A percentile compares a stretch with the other conserved stretches of the same genome.
These are phyloP conservation scores for Carex kokanica DNA, from an alignment of 176 grass and related monocot species.

Conservation along the genomic window DNA sequence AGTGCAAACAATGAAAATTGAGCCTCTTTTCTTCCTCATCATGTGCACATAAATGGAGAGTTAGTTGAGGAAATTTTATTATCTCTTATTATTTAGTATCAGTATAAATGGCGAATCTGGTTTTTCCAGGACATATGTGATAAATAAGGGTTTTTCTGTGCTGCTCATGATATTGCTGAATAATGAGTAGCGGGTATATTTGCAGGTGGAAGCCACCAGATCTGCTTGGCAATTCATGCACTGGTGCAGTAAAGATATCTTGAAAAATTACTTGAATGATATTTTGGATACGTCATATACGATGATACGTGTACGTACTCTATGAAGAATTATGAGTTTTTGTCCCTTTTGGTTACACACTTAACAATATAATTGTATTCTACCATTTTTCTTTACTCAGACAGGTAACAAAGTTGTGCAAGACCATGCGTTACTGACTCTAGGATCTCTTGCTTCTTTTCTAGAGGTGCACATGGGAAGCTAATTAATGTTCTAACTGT, in stretches of 20 bases:
- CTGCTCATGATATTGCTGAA: neutral
- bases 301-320: neutral
- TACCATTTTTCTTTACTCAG: neutral
- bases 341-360: neutral
- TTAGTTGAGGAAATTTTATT: neutral
- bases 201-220: neutral
- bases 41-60: neutral
- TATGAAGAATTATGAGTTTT: neutral
- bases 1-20: neutral
- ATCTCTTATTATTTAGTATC: neutral
- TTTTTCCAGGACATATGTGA: neutral
- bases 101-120: neutral
- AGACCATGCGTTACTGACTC: neutral
- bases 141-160: neutral
- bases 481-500: neutral
- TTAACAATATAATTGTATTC: neutral
- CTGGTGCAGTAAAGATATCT: neutral
- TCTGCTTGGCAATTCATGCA: neutral
- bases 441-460: neutral
- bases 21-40: neutral
- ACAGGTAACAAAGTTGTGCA: neutral
- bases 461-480: neutral
- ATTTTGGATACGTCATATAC: neutral
- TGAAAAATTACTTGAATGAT: neutral
- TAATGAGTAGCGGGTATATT: neutral